Conservation (phyloP, 163 green algal species). For the Chlorella variabilis region DNA sequence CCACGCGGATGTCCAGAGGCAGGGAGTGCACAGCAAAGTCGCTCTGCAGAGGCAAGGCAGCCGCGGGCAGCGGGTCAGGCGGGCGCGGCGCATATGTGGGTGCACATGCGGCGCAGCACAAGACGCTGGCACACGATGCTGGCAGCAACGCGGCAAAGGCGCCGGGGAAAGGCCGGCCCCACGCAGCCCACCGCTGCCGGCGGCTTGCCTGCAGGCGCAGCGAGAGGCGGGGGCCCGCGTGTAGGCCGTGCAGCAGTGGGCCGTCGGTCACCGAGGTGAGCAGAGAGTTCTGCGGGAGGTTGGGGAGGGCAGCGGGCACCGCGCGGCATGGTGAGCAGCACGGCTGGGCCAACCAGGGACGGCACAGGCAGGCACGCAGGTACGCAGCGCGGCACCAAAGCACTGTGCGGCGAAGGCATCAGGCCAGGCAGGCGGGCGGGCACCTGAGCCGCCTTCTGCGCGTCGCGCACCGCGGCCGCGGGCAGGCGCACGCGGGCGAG, state of each 20-base stretch:
- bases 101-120: too few relatives aligned
- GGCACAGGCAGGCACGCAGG: too few relatives aligned
- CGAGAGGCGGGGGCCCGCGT: slow-evolving; percentile 14
- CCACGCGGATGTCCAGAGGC: slow-evolving; percentile 30
- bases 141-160: too few relatives aligned
- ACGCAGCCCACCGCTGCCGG: background rate
- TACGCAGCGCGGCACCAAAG: too few relatives aligned
- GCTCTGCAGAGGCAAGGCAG: background rate
- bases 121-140: too few relatives aligned
- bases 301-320: background rate
- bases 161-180: too few relatives aligned
- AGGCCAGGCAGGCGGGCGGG: background rate
- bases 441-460: background rate
- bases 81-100: too few relatives aligned
- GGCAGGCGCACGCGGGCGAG: slow-evolving; percentile 37
- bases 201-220: slow-evolving; percentile 33
- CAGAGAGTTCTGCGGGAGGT: slow-evolving; percentile 19
- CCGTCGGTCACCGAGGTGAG: slow-evolving; percentile 27
- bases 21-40: slow-evolving; percentile 30
- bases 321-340: too few relatives aligned
- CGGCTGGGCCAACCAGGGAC: too few relatives aligned
- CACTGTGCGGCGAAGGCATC: too few relatives aligned
- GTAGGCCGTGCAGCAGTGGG: slow-evolving; percentile 22
- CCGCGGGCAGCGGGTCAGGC: background rate
- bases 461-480: slow-evolving; percentile 7